Conservation (phyloP, 306 rosid species). For the Vachellia pachyceras region DNA sequence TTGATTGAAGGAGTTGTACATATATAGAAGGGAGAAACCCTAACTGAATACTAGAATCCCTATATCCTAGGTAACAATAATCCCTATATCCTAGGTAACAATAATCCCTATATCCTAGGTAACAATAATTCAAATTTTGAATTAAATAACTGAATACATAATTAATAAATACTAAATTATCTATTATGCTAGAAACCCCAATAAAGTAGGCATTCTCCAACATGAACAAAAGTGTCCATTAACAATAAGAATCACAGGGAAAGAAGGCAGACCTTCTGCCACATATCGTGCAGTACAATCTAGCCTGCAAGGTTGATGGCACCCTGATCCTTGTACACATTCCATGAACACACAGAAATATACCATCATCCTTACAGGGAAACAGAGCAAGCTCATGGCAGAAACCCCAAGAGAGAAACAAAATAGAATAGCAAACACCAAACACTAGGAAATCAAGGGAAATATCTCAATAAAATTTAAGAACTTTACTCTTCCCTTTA, state of each 20-base stretch:
- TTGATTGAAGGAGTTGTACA: too few relatives aligned
- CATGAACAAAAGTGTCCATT: too few relatives aligned
- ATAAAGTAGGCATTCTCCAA: too few relatives aligned
- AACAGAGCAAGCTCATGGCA: conserved; percentile 25
- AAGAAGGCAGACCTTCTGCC: conserved; percentile 86
- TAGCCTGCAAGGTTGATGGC: conserved; percentile 40
- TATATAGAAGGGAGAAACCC: too few relatives aligned
- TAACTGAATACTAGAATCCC: too few relatives aligned
- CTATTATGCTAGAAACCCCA: too few relatives aligned
- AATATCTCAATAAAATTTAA: neutral
- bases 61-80: too few relatives aligned
- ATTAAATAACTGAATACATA: too few relatives aligned
- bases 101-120: too few relatives aligned
- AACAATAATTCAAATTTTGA: too few relatives aligned
- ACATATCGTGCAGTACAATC: conserved; percentile 88
- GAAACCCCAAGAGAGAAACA: neutral
- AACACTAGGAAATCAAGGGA: neutral
- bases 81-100: too few relatives aligned
- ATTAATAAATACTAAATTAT: too few relatives aligned
- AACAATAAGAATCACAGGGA: conserved; percentile 50
- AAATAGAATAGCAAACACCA: neutral
- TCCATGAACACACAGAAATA: conserved; percentile 21
- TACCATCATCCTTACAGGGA: conserved; percentile 16
- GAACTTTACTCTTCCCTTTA: neutral
- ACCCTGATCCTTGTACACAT: conserved; percentile 57